These are phyloP conservation scores for Cercophora samala DNA, from an alignment of 495 filamentous ascomycete genomes.

Conservation along the genomic window DNA sequence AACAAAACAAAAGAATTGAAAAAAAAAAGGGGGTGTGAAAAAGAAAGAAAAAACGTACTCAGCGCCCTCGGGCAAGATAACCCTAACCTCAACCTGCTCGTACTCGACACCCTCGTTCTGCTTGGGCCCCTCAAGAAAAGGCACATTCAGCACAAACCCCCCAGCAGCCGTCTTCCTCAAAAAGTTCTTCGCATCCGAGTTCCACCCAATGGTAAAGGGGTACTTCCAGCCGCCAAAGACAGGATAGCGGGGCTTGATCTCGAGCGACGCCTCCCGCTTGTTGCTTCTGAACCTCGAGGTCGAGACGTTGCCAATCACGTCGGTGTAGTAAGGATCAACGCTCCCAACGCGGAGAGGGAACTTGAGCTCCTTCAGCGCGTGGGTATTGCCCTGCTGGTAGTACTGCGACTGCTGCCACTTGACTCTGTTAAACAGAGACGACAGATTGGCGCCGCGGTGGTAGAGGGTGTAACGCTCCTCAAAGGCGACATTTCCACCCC, in stretches of 20 bases:
- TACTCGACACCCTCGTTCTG: slow-evolving; percentile 80
- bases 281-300: slow-evolving; percentile 84
- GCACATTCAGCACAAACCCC: slow-evolving; percentile 82
- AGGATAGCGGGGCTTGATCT: slow-evolving; percentile 88
- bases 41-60: slow-evolving; percentile 56
- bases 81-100: slow-evolving; percentile 70
- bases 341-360: slow-evolving; percentile 76
- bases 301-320: slow-evolving; percentile 95
- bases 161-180: slow-evolving; percentile 61
- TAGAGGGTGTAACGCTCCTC: slow-evolving; percentile 90
- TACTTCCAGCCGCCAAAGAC: slow-evolving; percentile 98
- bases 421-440: slow-evolving; percentile 81
- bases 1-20: too few relatives aligned
- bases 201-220: slow-evolving; percentile 92
- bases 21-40: background rate
- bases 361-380: slow-evolving; percentile 76
- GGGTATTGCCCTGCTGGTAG: slow-evolving; percentile 63
- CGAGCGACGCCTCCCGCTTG: slow-evolving; percentile 73
- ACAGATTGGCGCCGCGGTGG: slow-evolving; percentile 81
- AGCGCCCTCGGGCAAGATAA: slow-evolving; percentile 89
- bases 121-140: slow-evolving; percentile 92
- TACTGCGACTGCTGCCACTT: slow-evolving; percentile 74
- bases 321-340: slow-evolving; percentile 85
- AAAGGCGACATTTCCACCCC: slow-evolving; percentile 92
- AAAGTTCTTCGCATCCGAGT: slow-evolving; percentile 73